phyloP scores from a whole-genome alignment of 1,284 basidiomycete genomes.

The Boletellus sp. region DNA sequence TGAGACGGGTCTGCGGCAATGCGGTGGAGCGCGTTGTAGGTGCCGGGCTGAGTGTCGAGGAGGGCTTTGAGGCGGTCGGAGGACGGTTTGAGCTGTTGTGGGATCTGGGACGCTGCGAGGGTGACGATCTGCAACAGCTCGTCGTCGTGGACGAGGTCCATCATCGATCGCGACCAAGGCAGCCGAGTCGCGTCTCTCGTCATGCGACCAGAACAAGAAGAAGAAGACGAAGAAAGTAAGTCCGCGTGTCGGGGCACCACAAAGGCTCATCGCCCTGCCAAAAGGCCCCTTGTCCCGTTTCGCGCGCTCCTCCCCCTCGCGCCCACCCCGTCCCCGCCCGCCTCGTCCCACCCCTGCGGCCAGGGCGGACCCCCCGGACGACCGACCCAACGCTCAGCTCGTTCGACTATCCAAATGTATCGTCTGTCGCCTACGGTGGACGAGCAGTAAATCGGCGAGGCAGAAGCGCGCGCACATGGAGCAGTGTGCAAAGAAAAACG shows the following conservation, averaged over 20 bases:
- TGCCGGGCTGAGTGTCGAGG: constrained; percentile 57
- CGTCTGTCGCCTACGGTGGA: constrained; percentile 66
- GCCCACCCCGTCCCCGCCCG: not conserved
- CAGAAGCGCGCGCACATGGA: constrained; percentile 67
- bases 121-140: constrained; percentile 65
- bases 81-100: constrained; percentile 53
- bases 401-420: constrained; percentile 54
- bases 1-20: constrained; percentile 60
- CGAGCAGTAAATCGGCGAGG: constrained; percentile 53
- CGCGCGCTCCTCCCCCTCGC: constrained; percentile 23
- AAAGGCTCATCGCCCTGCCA: not conserved
- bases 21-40: constrained; percentile 65
- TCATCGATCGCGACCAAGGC: constrained; percentile 18
- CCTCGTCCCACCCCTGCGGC: not conserved
- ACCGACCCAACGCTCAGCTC: constrained; percentile 47
- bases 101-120: constrained; percentile 69
- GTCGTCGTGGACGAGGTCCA: constrained; percentile 40
- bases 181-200: no score
- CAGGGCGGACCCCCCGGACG: constrained; percentile 15
- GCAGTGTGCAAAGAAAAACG: constrained; percentile 60
- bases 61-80: constrained; percentile 62
- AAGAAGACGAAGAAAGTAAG: constrained; percentile 2
- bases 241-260: not conserved
- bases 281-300: constrained; percentile 31
- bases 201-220: no score